Evolutionary conservation across 116 monocot genomes (phyloP), one percentile per base, ranked within the genome.

Genomic region (Iris pallida): DNA sequence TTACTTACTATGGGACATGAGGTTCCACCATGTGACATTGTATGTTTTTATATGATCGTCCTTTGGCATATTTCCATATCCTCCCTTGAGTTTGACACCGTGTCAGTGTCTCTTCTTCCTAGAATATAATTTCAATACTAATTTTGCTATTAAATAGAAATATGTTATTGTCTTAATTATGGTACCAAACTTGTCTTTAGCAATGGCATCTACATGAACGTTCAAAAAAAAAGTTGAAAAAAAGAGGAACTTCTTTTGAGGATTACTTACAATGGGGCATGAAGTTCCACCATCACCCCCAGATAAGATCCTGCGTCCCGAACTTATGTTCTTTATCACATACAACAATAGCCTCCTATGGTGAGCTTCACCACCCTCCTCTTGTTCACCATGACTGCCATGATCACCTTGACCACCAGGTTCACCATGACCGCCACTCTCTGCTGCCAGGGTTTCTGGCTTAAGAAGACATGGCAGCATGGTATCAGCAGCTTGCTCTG

Each of bases 401-500:
- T 4, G 41, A 20, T 15, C 8, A 5, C 4, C 19, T 62, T 43
- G 2, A 45, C 10, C 42, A 41, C 1, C 45, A 1, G 18, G 42
- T 13, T 72, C 42, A 42, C 17, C 40, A 16, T 13, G 40, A 61
- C 47, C 41, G 42, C n/a, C 42, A 14, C 15, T 16, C 20, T 18
- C 64, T 47, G 46, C 5, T 47, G 11, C 14, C 16, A 8, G 46
- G 7, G 10, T 13, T 16, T 65, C 14, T 5, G n/a, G 1, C 11
- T 40, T 53, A 13, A 13, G 55, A 63, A 7, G n/a, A 45, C 86
- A 86, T 42, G 86, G 86, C 43, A 81, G 42, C 86, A 86, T 86
- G 12, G 76, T 78, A 20, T 82, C 54, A 45, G 78, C 86, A 45
- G 68, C 73, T 16, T 69, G 64, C 42, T 61, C 75, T 6, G 81